Base-by-base conservation (phyloP, 805 yeast genomes). In the Ogataea parapolymorpha region DNA sequence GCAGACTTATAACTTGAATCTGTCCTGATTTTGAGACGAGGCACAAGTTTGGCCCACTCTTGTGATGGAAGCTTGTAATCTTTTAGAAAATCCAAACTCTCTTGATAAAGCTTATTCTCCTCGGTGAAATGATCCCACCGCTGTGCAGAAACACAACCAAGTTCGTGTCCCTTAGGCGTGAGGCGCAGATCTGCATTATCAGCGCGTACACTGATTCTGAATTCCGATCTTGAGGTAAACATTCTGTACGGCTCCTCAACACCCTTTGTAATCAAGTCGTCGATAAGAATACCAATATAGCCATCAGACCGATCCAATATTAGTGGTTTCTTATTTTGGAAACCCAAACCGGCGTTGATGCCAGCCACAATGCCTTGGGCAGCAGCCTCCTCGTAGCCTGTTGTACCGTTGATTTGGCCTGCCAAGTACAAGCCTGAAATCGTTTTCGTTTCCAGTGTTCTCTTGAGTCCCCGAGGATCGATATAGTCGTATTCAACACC, bases 401-500 rank as follows among this genome's bases (percentile, higher is more conserved):
- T 93, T 0, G 99, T 93, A 25, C 99, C 99, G 58, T 93, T 93
- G 30, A 93, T 93, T 62, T 93, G 99, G 1, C 99, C 99, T 0
- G 99, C 99, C 32, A 93, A 67, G 59, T 66, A 93, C 26, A 93
- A 63, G 0, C 97, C 97, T 9, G 72, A 65, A 2, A 93, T 79
- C 3, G 75, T 62, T 54, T 87, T 89, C 0, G 98, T 87, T 56
- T 91, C 96, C 34, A 93, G 63, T 0, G 95, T 85, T 32, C 71
- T 74, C 39, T 72, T 72, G 41, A 93, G 70, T 56, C 90, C 96
- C 49, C 95, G 73, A 2, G 99, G 99, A 56, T 93, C 96, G 22
- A 93, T 82, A 59, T 87, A 93, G 57, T 93, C 99, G 59, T 93
- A 93, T 62, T 93, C 99, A 2, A 93, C 99, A n/a, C 99, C 99